Percentiles rank a stretch among this genome's conserved stretches.
Conservation (phyloP, 305 asterid species). For the Solanum chacoense region DNA sequence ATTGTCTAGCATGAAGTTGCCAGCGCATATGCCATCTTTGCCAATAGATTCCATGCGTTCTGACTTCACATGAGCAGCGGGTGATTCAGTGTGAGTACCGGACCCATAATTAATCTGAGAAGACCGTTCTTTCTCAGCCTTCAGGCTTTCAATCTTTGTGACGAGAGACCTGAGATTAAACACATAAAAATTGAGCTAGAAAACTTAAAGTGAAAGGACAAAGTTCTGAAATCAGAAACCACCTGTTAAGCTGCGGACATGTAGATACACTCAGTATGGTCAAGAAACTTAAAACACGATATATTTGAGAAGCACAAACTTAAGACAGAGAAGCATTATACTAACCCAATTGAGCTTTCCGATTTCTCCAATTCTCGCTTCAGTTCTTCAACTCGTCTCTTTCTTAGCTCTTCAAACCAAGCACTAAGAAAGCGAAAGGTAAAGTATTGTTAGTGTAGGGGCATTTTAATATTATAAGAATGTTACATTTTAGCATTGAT, state of each 20-base stretch:
- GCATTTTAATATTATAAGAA: too few relatives aligned
- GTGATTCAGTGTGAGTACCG: constrained; percentile 27
- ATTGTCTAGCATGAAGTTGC: constrained; percentile 47
- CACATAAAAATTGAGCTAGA: neutral
- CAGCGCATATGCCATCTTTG: constrained; percentile 46
- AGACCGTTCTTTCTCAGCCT: constrained; percentile 27
- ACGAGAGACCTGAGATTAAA: constrained; percentile 48
- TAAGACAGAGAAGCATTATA: neutral
- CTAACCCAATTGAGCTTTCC: constrained; percentile 34
- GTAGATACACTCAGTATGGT: neutral
- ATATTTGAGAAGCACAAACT: neutral
- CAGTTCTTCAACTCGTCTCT: constrained; percentile 27
- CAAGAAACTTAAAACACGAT: neutral
- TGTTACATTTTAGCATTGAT: too few relatives aligned
- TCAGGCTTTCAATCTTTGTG: constrained; percentile 46
- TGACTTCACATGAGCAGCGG: constrained; percentile 25
- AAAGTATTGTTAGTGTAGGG: too few relatives aligned
- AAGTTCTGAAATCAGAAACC: neutral
- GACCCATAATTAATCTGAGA: constrained; percentile 25
- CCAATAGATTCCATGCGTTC: constrained; percentile 33
- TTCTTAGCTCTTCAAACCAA: constrained; percentile 35
- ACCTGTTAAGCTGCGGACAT: neutral
- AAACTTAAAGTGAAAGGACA: neutral
- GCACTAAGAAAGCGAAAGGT: constrained; percentile 10
- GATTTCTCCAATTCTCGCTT: constrained; percentile 27